Percentiles rank a stretch among this genome's conserved stretches.
phyloP scores from a whole-genome alignment of 2,329 filamentous ascomycete genomes.

The Parasarocladium wereldwijsianum region DNA sequence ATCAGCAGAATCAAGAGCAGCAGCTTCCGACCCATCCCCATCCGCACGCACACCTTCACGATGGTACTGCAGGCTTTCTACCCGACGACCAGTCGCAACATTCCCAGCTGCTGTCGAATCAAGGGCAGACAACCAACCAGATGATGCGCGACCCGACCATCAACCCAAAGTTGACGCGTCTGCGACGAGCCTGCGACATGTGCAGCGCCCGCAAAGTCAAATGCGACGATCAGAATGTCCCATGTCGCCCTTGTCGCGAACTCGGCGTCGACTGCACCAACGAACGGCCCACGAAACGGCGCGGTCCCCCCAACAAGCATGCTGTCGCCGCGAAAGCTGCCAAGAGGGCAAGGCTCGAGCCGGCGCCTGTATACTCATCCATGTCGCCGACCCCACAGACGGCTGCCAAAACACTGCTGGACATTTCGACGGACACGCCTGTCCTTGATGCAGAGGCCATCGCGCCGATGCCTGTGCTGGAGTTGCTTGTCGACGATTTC shows the following conservation, averaged over 20 bases:
- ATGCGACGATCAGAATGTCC: slow-evolving; percentile 41
- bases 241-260: slow-evolving; percentile 40
- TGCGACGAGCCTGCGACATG: slow-evolving; percentile 45
- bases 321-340: slow-evolving; percentile 39
- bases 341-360: slow-evolving; percentile 29
- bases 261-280: slow-evolving; percentile 45
- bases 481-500: slow-evolving; percentile 64
- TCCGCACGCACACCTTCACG: slow-evolving; percentile 4
- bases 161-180: slow-evolving; percentile 37
- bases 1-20: slow-evolving; percentile 6
- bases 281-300: slow-evolving; percentile 39
- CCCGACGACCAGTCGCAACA: slow-evolving; percentile 7
- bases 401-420: slow-evolving; percentile 32
- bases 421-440: slow-evolving; percentile 22
- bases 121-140: slow-evolving; percentile 8
- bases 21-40: slow-evolving; percentile 7
- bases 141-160: slow-evolving; percentile 24
- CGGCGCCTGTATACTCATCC: slow-evolving; percentile 6
- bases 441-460: slow-evolving; percentile 53
- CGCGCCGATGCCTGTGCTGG: slow-evolving; percentile 51
- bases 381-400: slow-evolving; percentile 29
- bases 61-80: slow-evolving; percentile 12
- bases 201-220: slow-evolving; percentile 49
- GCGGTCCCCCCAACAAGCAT: slow-evolving; percentile 44
- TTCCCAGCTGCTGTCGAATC: slow-evolving; percentile 4